These are phyloP conservation scores for Recurvomyces mirabilis DNA, from an alignment of 495 filamentous ascomycete species.

Conservation along the genomic window DNA sequence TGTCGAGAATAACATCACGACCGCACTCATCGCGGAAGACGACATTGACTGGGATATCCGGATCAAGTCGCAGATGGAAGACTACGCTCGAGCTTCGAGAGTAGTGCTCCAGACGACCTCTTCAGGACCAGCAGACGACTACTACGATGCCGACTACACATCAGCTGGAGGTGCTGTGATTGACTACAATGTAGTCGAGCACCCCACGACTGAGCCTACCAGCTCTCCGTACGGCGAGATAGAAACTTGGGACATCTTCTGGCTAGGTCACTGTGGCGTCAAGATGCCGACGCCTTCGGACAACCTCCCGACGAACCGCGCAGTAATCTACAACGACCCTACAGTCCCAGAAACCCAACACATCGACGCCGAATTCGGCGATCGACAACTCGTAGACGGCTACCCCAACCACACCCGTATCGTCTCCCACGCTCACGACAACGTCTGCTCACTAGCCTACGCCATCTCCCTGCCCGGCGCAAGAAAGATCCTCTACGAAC, in stretches of 20 bases:
- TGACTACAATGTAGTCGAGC: background rate
- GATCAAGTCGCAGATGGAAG: constrained; percentile 13
- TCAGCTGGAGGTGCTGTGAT: background rate
- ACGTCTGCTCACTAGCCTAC: constrained; percentile 7
- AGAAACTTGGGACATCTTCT: constrained; percentile 10
- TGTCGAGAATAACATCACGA: constrained; percentile 6
- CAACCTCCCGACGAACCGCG: constrained; percentile 5
- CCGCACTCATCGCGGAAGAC: constrained; percentile 8
- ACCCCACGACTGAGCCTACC: background rate
- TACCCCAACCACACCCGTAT: constrained; percentile 12
- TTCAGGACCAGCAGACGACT: constrained; percentile 1
- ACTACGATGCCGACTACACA: constrained; percentile 2
- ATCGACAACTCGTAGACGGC: constrained; percentile 4
- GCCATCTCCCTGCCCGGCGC: constrained; percentile 7
- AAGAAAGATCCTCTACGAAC: constrained; percentile 9
- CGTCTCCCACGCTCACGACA: background rate
- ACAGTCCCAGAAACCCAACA: constrained; percentile 12
- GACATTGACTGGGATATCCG: constrained; percentile 14
- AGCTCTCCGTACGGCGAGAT: constrained; percentile 13
- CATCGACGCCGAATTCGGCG: constrained; percentile 5
- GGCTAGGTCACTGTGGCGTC: constrained; percentile 13
- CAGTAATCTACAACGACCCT: constrained; percentile 2
- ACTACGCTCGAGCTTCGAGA: constrained; percentile 9
- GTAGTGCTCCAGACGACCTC: constrained; percentile 8
- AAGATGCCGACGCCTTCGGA: constrained; percentile 2